Percentiles rank a stretch among this genome's conserved stretches.
These are phyloP conservation scores for Akanthomyces lecanii DNA, from an alignment of 2,329 filamentous ascomycete genomes.

Conservation along the genomic window DNA sequence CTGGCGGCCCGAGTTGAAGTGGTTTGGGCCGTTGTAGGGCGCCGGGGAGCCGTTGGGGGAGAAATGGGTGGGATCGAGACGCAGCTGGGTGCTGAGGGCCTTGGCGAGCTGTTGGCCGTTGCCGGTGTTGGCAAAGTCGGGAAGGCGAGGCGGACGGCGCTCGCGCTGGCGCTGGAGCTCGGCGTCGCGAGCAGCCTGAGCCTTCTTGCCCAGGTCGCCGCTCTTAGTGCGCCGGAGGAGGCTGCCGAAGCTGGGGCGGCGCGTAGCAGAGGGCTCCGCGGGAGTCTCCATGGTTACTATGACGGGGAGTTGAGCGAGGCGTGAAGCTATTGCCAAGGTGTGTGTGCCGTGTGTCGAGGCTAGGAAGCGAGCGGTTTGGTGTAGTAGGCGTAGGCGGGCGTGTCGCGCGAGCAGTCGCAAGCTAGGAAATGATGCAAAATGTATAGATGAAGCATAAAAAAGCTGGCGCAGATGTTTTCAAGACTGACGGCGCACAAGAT, in stretches of 20 bases:
- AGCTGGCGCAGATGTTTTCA: neutral
- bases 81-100: conserved; percentile 48
- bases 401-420: conserved; percentile 5
- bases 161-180: conserved; percentile 50
- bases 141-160: conserved; percentile 44
- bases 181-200: conserved; percentile 48
- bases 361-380: neutral
- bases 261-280: conserved; percentile 27
- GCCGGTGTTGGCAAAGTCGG: conserved; percentile 45
- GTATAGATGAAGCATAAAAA: neutral
- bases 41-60: conserved; percentile 36
- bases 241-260: conserved; percentile 47
- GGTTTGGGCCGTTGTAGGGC: conserved; percentile 27
- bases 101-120: conserved; percentile 39
- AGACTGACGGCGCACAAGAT: neutral
- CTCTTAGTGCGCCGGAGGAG: conserved; percentile 67
- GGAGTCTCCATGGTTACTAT: conserved; percentile 2
- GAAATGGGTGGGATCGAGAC: conserved; percentile 44
- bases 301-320: conserved; percentile 23
- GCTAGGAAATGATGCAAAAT: neutral
- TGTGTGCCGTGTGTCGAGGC: neutral
- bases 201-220: conserved; percentile 60
- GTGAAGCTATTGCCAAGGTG: conserved; percentile 1
- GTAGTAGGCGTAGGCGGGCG: neutral
- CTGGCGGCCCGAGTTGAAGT: neutral